Evolutionary conservation across 148 eudicot species (phyloP).

Genomic region (Vaccinium myrtillus): DNA sequence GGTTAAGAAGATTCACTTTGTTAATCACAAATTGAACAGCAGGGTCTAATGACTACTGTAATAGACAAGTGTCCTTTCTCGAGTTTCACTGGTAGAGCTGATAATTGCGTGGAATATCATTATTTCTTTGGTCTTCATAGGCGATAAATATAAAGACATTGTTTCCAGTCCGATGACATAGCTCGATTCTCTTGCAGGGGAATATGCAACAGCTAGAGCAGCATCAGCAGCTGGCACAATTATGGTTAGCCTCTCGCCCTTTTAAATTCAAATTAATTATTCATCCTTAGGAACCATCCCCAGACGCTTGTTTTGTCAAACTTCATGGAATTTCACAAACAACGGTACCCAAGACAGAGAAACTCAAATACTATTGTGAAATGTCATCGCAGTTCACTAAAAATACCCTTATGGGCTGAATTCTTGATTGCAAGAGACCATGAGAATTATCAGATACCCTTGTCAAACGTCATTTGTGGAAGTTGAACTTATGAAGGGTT

Average conservation of each 20-base stretch:
- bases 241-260: conserved; percentile 57
- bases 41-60: not conserved
- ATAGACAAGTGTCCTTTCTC: not conserved
- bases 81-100: not conserved
- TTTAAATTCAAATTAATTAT: not conserved
- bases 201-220: conserved; percentile 96
- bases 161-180: conserved; percentile 2
- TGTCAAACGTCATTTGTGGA: too few species aligned
- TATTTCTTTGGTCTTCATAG: too few species aligned
- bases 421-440: not conserved
- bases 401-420: not conserved
- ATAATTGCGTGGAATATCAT: not conserved
- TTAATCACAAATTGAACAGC: not conserved
- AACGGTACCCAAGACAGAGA: not conserved
- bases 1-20: not conserved
- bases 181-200: conserved; percentile 55
- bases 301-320: not conserved
- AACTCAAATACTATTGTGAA: not conserved
- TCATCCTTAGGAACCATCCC: not conserved
- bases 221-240: conserved; percentile 94
- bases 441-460: too few species aligned
- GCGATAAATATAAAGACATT: not conserved
- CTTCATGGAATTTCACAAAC: not conserved
- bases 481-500: too few species aligned
- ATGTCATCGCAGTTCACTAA: not conserved